These are phyloP conservation scores for Candida parachauliodes DNA, from an alignment of 805 yeast genomes.

Conservation along the genomic window DNA sequence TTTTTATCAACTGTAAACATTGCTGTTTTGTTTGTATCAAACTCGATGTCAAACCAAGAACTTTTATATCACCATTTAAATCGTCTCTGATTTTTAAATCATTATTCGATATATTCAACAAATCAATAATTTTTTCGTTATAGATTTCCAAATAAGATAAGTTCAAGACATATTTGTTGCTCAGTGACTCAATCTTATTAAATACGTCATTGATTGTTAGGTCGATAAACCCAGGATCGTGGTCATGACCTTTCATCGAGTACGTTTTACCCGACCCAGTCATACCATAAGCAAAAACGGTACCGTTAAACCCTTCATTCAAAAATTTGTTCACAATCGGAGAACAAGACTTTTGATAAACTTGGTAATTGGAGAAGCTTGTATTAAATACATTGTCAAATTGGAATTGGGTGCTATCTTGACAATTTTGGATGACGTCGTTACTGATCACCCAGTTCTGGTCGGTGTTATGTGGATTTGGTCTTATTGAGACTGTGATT, in stretches of 20 bases:
- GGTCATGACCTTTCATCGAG: slow-evolving; percentile 75
- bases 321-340: slow-evolving; percentile 50
- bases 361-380: slow-evolving; percentile 47
- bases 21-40: slow-evolving; percentile 55
- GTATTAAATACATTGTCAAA: slow-evolving; percentile 81
- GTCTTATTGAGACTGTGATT: slow-evolving; percentile 73
- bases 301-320: slow-evolving; percentile 76
- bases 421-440: slow-evolving; percentile 43
- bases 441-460: slow-evolving; percentile 45
- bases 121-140: slow-evolving; percentile 81
- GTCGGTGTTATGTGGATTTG: slow-evolving; percentile 51
- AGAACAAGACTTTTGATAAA: slow-evolving; percentile 56
- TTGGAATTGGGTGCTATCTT: slow-evolving; percentile 56
- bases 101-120: slow-evolving; percentile 41
- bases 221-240: slow-evolving; percentile 68
- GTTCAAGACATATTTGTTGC: slow-evolving; percentile 39
- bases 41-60: slow-evolving; percentile 69
- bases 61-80: slow-evolving; percentile 63
- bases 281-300: slow-evolving; percentile 95
- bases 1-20: slow-evolving; percentile 52
- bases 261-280: slow-evolving; percentile 97
- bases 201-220: slow-evolving; percentile 63
- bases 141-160: slow-evolving; percentile 83
- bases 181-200: slow-evolving; percentile 32
- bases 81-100: slow-evolving; percentile 46